Base-by-base conservation (phyloP, 2,329 filamentous ascomycete genomes). In the Fusarium brachygibbosum region DNA sequence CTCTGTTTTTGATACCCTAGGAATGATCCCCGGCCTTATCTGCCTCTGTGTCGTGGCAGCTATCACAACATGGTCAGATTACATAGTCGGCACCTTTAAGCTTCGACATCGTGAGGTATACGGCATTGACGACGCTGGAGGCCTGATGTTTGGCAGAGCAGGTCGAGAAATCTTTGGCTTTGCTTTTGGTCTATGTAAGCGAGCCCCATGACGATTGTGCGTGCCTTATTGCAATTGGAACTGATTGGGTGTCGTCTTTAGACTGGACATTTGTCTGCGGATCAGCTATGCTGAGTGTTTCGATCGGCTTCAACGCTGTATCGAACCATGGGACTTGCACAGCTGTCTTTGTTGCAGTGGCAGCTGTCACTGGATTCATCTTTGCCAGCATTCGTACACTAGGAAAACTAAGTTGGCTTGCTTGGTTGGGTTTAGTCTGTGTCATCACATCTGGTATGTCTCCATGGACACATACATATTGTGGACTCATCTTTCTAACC, bases 81-180 rank as follows among this genome's bases (percentile, higher is more conserved):
- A 82, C 60, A 82, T 84, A n/a, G 77, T 85, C 9, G 84, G 83
- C 7, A 74, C 75, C 6, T 87, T 87, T 78, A 87, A 87, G 72
- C 69, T 83, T 23, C 75, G 76, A 23, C 85, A 87, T 63, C 80
- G 80, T 3, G 79, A 83, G 35, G 83, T 87, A 2, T 87, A 87
- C 67, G 81, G 83, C 31, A 85, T 87, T 55, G 85, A 86, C 53
- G 85, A 87, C 64, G 85, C 82, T 1, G 85, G 84, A 23, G 69
- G 68, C 5, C 75, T 86, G 29, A 77, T 87, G n/a, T 84, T 85
- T 68, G 85, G 85, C 14, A 79, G 76, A 5, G 57, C 79, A 3
- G 84, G 84, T 1, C 79, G 79, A 10, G 82, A 82, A 50, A 54
- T 83, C 29, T 78, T 86, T 25, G 80, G 77, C 6, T 63, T 71